Percentiles rank a stretch among this genome's conserved stretches.
Conservation (phyloP, 139 green algal genomes). For the Coelastrella sp. region DNA sequence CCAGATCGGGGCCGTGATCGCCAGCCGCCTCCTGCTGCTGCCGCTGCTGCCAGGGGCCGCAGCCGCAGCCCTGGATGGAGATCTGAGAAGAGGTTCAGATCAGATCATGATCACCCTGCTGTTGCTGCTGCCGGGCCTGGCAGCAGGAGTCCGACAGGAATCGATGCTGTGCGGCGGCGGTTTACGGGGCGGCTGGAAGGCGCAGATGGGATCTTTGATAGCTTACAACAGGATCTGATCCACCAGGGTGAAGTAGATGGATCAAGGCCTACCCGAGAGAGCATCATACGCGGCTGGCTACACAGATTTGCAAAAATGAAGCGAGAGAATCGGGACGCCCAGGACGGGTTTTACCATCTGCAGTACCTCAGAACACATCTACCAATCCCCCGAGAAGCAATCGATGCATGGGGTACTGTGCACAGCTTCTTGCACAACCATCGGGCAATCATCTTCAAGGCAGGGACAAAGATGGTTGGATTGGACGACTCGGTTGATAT, state of each 20-base stretch:
- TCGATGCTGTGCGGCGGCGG: neutral
- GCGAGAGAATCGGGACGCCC: neutral
- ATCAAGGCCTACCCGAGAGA: neutral
- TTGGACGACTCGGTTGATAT: neutral
- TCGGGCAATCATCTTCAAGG: neutral
- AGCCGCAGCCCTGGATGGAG: neutral
- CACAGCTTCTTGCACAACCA: neutral
- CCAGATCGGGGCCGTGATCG: too few species aligned
- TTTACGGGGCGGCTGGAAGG: constrained; percentile 17
- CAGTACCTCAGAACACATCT: neutral
- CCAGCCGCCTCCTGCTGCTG: neutral
- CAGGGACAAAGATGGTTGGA: neutral
- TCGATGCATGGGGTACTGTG: neutral
- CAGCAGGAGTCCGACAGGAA: neutral
- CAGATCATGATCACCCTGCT: neutral
- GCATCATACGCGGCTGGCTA: neutral
- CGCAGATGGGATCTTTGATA: constrained; percentile 20
- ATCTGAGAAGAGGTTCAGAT: too few species aligned
- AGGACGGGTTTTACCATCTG: neutral
- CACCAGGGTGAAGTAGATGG: neutral
- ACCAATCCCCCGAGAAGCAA: neutral
- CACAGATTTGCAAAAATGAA: neutral
- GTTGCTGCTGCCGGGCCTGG: too few species aligned
- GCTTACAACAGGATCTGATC: neutral
- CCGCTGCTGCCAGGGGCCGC: neutral